Conservation (phyloP, 441 rosid species). For the Isatis lusitanica region DNA sequence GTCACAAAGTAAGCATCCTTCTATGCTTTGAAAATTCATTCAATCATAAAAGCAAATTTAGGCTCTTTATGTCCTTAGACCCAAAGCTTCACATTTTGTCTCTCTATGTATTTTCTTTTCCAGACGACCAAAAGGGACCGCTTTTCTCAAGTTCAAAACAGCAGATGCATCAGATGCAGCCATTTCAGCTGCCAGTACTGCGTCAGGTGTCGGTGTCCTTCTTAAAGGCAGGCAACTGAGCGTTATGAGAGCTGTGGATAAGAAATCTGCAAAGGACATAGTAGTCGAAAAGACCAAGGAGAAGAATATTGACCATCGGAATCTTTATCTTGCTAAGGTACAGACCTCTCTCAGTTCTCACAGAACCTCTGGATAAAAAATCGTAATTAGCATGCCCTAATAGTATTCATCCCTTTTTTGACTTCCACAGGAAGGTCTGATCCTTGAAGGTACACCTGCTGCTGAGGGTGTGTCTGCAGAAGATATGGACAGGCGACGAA, state of each 20-base stretch:
- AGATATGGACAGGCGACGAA: conserved; percentile 73
- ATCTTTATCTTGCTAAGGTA: conserved; percentile 89
- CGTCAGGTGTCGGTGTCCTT: conserved; percentile 72
- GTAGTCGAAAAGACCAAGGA: conserved; percentile 65
- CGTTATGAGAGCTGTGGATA: conserved; percentile 77
- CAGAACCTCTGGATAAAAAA: conserved; percentile 16
- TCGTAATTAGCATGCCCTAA: not conserved
- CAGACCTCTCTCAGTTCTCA: not conserved
- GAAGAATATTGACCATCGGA: conserved; percentile 77
- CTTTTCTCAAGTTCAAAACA: conserved; percentile 82
- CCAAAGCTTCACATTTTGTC: conserved; percentile 5
- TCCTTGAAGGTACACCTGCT: conserved; percentile 87
- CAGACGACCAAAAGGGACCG: conserved; percentile 93
- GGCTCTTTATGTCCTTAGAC: not conserved
- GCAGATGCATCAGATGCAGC: conserved; percentile 73
- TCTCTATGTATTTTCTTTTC: conserved; percentile 31
- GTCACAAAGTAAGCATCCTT: conserved; percentile 70
- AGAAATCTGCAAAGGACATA: conserved; percentile 75
- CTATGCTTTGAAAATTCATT: conserved; percentile 11
- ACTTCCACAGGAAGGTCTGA: conserved; percentile 74
- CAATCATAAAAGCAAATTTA: not conserved
- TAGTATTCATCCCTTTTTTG: not conserved
- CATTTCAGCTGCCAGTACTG: conserved; percentile 62
- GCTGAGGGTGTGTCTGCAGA: conserved; percentile 82
- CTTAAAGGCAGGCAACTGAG: conserved; percentile 78